A percentile compares a stretch with the other conserved stretches of the same genome.
Conservation (phyloP, 2,329 filamentous ascomycete species). For the Fonsecaea nubica region DNA sequence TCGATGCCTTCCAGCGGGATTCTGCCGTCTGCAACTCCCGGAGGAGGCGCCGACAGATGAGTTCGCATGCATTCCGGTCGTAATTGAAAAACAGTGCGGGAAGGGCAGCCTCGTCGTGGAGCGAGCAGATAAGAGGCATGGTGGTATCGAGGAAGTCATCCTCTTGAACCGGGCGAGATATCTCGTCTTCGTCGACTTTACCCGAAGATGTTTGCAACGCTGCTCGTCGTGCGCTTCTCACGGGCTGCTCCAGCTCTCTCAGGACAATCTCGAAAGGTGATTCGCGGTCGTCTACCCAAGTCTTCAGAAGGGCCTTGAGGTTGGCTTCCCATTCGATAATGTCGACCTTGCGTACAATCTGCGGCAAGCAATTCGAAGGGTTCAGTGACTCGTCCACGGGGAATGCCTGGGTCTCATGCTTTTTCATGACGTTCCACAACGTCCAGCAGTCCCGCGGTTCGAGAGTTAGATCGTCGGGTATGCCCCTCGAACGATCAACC, state of each 20-base stretch:
- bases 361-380: neutral
- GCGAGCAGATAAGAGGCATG: neutral
- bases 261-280: neutral
- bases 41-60: neutral
- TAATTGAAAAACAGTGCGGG: neutral
- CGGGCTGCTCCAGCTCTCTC: neutral
- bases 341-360: neutral
- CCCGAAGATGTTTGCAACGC: neutral
- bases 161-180: neutral
- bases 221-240: neutral
- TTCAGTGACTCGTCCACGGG: neutral
- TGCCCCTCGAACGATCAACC: neutral
- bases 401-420: neutral
- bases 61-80: neutral
- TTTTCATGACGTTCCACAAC: neutral
- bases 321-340: neutral
- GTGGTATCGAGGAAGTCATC: neutral
- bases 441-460: conserved; percentile 1
- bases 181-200: neutral
- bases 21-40: neutral
- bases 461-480: neutral
- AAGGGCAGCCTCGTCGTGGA: neutral
- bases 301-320: neutral
- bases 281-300: neutral
- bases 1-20: neutral